phyloP scores from a whole-genome alignment of 1,284 basidiomycete genomes.

The Blastosporella zonata region DNA sequence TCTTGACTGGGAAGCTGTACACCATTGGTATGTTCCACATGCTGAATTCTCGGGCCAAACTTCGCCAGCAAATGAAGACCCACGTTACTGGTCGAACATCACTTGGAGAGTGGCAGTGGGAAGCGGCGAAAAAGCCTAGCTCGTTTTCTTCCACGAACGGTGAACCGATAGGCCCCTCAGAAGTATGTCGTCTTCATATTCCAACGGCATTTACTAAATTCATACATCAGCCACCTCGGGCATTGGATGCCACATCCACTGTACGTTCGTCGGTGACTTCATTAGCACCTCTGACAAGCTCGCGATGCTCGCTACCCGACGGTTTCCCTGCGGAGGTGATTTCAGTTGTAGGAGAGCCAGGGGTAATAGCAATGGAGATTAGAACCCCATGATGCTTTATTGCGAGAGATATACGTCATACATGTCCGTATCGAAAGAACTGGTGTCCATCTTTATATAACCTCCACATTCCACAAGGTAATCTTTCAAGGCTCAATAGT shows the following conservation, averaged over 20 bases:
- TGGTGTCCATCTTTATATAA: neutral
- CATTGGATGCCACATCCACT: neutral
- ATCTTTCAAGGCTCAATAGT: constrained; percentile 31
- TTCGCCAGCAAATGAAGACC: constrained; percentile 39
- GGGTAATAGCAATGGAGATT: neutral
- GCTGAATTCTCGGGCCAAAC: constrained; percentile 39
- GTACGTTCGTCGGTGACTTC: constrained; percentile 5
- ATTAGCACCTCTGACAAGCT: neutral
- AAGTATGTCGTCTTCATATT: constrained; percentile 5
- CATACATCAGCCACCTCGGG: constrained; percentile 6
- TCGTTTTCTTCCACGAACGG: neutral
- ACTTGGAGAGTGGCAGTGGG: constrained; percentile 33
- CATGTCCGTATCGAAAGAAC: neutral
- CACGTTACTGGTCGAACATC: constrained; percentile 38
- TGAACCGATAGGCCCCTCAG: neutral
- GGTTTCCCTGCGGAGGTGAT: neutral
- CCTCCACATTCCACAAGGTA: neutral
- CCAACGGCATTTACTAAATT: neutral
- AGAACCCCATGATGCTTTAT: neutral
- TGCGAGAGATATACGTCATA: neutral
- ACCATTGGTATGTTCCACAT: constrained; percentile 45
- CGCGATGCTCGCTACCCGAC: neutral
- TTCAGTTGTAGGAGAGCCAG: neutral
- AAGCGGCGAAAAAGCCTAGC: constrained; percentile 14
- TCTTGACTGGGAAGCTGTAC: constrained; percentile 51